Base-by-base conservation (phyloP, 1,139 yeast genomes). In the Taiozyma sp. region DNA sequence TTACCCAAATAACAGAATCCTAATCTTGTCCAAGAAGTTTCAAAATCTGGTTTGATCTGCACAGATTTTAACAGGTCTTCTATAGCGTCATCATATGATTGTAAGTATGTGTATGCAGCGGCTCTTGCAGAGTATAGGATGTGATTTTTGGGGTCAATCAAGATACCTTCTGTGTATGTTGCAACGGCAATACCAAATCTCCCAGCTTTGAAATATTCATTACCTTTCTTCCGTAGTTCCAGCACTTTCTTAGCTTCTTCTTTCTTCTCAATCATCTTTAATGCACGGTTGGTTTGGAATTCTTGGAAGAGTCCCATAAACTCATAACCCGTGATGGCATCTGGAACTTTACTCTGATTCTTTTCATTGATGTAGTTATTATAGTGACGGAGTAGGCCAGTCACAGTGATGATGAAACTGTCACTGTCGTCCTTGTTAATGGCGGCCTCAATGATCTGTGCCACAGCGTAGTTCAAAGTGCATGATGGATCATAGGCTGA, bases 21-120 rank as follows among this genome's bases (percentile, higher is more conserved):
- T 4, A 70, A 51, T 50, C 74, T 61, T 27, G 72, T 63, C 57
- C 69, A 62, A n/a, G 70, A 70, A 19, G 72, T 69, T 39, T 71
- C 65, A 52, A 65, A 69, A 8, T 59, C 60, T 1, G 72, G 68
- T 19, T 65, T 62, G 1, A 70, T 40, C 16, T 58, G 58, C 8
- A 65, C 51, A 8, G 75, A 66, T 36, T 56, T 63, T 23, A 53
- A 34, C 32, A 70, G 53, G 54, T 72, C 76, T 6, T 51, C 55
- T 34, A 66, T 65, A 1, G 75, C 73, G 42, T 65, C 67, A 4
- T 66, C 65, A 50, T 62, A 60, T 14, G 66, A 57, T 38, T 67
- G 70, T 47, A 70, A 51, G 36, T 64, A 62, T 16, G 70, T 66
- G 46, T 65, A 66, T 9, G 70, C 67, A 2, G 74, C 74, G 4